Conservation (phyloP, 164 flowering plant species). For the Vitis rotundifolia region DNA sequence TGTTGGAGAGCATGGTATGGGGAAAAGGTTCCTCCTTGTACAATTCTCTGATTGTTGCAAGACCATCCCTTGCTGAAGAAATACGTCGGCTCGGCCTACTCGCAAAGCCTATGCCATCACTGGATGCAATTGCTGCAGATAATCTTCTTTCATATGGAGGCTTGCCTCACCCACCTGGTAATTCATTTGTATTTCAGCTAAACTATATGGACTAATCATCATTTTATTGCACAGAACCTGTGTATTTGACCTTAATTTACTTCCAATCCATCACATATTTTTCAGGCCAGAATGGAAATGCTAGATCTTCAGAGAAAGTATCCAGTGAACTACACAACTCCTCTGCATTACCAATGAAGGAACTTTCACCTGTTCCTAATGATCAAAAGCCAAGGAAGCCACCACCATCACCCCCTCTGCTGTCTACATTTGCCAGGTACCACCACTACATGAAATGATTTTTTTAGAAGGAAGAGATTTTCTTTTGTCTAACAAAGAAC, state of each 20-base stretch:
- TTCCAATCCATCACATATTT: not conserved
- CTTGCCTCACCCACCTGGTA: constrained; percentile 43
- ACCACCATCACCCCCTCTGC: constrained; percentile 54
- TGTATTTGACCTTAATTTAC: no score
- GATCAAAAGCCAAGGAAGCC: constrained; percentile 57
- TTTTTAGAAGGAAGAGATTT: no score
- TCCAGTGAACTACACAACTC: constrained; percentile 82
- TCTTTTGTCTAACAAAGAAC: no score
- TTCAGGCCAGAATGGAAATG: constrained; percentile 72
- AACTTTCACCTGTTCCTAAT: constrained; percentile 55
- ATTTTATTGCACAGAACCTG: no score
- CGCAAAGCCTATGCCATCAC: constrained; percentile 97
- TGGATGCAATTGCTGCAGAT: constrained; percentile 85
- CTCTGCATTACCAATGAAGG: constrained; percentile 89
- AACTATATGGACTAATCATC: no score
- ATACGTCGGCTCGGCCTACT: constrained; percentile 76
- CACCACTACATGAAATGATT: not conserved
- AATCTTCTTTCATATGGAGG: constrained; percentile 63
- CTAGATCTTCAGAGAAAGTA: constrained; percentile 82
- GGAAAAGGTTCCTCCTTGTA: constrained; percentile 97
- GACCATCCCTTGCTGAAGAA: constrained; percentile 70
- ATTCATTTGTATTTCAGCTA: not conserved
- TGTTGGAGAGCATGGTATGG: constrained; percentile 98
- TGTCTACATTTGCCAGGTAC: constrained; percentile 94
- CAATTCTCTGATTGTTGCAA: constrained; percentile 90